Conservation (phyloP, 2,329 filamentous ascomycete species). For the Mollisiaceae sp. region DNA sequence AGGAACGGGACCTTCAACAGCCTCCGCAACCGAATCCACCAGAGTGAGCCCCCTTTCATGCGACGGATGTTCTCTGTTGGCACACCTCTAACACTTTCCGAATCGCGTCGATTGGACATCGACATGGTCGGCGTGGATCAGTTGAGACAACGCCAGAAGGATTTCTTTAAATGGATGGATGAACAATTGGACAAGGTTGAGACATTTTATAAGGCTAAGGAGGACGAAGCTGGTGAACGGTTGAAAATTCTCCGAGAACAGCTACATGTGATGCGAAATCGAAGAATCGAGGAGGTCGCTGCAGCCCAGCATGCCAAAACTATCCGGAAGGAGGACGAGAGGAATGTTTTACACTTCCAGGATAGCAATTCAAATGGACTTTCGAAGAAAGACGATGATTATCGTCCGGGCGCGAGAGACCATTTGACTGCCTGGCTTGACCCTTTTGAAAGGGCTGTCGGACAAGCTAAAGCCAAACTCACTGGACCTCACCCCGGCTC, state of each 20-base stretch:
- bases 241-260: conserved; percentile 77
- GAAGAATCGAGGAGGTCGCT: conserved; percentile 73
- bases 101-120: conserved; percentile 49
- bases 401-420: conserved; percentile 30
- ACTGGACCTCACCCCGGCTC: conserved; percentile 55
- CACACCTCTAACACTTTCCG: conserved; percentile 46
- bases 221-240: conserved; percentile 79
- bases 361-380: conserved; percentile 29
- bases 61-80: conserved; percentile 38
- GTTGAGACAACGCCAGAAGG: conserved; percentile 74
- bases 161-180: conserved; percentile 88
- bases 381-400: conserved; percentile 27
- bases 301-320: conserved; percentile 33
- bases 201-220: conserved; percentile 84
- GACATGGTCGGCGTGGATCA: conserved; percentile 63
- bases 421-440: conserved; percentile 51
- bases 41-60: conserved; percentile 33
- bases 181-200: conserved; percentile 90
- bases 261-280: conserved; percentile 90
- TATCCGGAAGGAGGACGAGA: conserved; percentile 33
- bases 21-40: conserved; percentile 29
- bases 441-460: conserved; percentile 48
- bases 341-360: conserved; percentile 20
- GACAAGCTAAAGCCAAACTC: conserved; percentile 52
- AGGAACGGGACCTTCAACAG: conserved; percentile 35